Evolutionary conservation across 164 flowering plant species (phyloP), one percentile per base, ranked within the genome.

Genomic region (Berberis vulgaris): DNA sequence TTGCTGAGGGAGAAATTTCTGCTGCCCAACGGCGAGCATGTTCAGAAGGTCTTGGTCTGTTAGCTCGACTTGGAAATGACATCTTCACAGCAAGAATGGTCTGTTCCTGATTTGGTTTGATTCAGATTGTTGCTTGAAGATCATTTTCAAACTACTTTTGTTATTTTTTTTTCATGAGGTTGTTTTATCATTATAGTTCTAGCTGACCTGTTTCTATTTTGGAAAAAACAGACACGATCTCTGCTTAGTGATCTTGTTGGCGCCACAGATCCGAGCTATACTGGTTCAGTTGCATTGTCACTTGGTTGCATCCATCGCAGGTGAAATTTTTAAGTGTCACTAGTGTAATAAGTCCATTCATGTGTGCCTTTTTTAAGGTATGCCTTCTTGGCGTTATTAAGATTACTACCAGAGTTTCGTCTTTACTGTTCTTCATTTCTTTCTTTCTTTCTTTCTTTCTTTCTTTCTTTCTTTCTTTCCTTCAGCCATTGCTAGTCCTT

Each of bases 241-340:
- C 81, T 92, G 60, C 87, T 87, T 64, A 84, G 83, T 42, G 97
- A 91, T 71, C 77, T 86, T 5, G 78, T 65, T 69, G 81, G 78
- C 5, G 62, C 79, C 65, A 69, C 84, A 41, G 94, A 89, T 78
- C 76, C 83, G 47, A 74, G 66, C 67, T 87, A 85, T 75, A 80
- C 83, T 70, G 97, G 96, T 49, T 91, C 99, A 43, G 73, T 95
- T 76, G 88, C 96, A 62, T 61, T 91, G 62, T 80, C 97, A 38
- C 89, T 95, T 77, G 99, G 99, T 65, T 91, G 94, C 76, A 89
- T 95, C 62, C 99, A 95, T 76, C 82, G 85, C 71, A 87, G 99
- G 99, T 95, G 68, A 70, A 26, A 41, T 6, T 62, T 41, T 45
- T 11, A 61, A 11, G n/a, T 40, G 11, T 42, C 11, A 39, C 11